A percentile compares a stretch with the other conserved stretches of the same genome.
These are phyloP conservation scores for Grosmannia serpens DNA, from an alignment of 2,329 filamentous ascomycete species.

Conservation along the genomic window DNA sequence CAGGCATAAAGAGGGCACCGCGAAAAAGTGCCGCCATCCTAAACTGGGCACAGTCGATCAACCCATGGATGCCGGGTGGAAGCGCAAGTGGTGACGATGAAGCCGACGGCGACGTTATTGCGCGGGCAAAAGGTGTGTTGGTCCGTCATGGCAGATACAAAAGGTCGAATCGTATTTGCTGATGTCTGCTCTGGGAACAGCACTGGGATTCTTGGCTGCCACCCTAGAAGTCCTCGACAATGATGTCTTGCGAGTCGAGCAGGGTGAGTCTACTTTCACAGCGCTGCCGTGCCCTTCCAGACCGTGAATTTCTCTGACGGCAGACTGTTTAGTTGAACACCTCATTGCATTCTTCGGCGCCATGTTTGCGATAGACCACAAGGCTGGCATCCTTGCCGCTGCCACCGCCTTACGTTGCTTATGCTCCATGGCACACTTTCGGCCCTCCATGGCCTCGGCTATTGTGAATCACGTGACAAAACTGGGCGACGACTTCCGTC, in stretches of 20 bases:
- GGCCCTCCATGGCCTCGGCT: conserved; percentile 32
- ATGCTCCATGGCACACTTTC: conserved; percentile 37
- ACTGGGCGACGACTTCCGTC: conserved; percentile 44
- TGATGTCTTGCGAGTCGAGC: conserved; percentile 35
- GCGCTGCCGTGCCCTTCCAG: not conserved
- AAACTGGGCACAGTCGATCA: conserved; percentile 17
- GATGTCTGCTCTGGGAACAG: conserved; percentile 19
- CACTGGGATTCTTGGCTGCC: conserved; percentile 43
- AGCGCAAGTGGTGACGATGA: conserved; percentile 3
- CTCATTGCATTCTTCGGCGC: conserved; percentile 42
- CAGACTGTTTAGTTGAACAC: conserved; percentile 13
- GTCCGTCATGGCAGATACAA: not conserved
- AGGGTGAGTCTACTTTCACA: conserved; percentile 23
- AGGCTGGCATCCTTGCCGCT: conserved; percentile 44
- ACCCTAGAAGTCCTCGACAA: conserved; percentile 38
- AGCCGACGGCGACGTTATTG: conserved; percentile 33
- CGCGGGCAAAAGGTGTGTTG: conserved; percentile 36
- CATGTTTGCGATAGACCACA: conserved; percentile 48
- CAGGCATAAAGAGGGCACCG: conserved; percentile 12
- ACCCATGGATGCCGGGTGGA: conserved; percentile 23
- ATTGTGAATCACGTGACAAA: conserved; percentile 38
- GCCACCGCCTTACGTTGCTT: conserved; percentile 40
- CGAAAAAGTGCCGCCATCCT: conserved; percentile 14
- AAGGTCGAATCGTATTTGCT: not conserved
- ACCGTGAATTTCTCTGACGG: not conserved